These are phyloP conservation scores for Orbilia quercus DNA, from an alignment of 2,329 filamentous ascomycete genomes.

Conservation along the genomic window DNA sequence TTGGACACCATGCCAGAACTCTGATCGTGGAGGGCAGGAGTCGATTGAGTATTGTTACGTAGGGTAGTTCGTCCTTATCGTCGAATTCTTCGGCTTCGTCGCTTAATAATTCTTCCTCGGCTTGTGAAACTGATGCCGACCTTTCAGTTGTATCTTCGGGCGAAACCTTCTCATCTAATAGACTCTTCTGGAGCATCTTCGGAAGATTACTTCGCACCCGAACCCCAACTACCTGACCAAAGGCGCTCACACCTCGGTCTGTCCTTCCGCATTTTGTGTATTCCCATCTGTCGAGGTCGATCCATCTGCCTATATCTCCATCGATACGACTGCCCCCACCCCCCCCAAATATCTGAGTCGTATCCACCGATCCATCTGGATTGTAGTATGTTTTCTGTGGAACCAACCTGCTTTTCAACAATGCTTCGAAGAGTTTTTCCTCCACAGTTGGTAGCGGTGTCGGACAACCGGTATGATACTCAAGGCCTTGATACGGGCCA, in stretches of 20 bases:
- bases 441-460: conserved; percentile 84
- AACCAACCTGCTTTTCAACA: conserved; percentile 84
- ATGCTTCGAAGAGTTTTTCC: conserved; percentile 90
- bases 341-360: conserved; percentile 65
- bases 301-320: conserved; percentile 58
- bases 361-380: conserved; percentile 60
- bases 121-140: conserved; percentile 6
- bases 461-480: conserved; percentile 78
- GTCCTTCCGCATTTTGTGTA: conserved; percentile 97
- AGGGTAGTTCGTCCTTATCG: conserved; percentile 82
- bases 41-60: conserved; percentile 84
- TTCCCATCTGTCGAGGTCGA: conserved; percentile 85
- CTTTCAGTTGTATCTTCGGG: conserved; percentile 53
- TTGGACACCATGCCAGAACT: conserved; percentile 90
- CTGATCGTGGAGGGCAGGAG: conserved; percentile 90
- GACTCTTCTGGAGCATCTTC: conserved; percentile 62
- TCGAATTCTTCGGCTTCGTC: conserved; percentile 67
- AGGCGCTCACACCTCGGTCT: conserved; percentile 92
- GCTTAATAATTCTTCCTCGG: conserved; percentile 23
- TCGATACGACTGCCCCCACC: conserved; percentile 61
- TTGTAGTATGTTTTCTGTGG: conserved; percentile 66
- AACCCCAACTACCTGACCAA: conserved; percentile 91
- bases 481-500: conserved; percentile 90
- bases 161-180: conserved; percentile 57
- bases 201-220: conserved; percentile 83